Base-by-base conservation (phyloP, 2,329 filamentous ascomycete species). In the Neocatenulostroma microsporum region DNA sequence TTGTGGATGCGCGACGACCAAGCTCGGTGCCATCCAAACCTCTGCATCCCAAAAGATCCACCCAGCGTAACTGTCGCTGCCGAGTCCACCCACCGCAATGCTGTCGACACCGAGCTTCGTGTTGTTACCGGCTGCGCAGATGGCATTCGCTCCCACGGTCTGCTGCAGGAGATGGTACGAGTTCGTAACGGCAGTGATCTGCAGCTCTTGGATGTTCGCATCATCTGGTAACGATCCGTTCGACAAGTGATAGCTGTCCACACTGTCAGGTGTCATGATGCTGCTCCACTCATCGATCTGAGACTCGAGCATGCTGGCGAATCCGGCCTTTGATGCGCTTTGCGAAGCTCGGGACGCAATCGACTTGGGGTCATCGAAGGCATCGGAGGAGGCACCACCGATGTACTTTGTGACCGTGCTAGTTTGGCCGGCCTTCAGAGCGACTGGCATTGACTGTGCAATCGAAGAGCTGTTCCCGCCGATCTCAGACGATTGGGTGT, bases 321-420 rank as follows among this genome's bases (percentile, higher is more conserved):
- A 84, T 0, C 80, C 81, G 20, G 60, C 60, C 4, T 59, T 49
- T 37, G 67, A 62, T 25, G 67, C 79, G 2, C 60, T 56, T 5
- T 63, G 51, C 1, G 73, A 75, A 2, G 78, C 78, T 5, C 67
- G 54, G 39, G 66, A 65, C 2, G 82, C 82, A 1, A 68, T 64
- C 2, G 55, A 49, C 39, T 72, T 62, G 0, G 80, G 73, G 43
- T 80, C 61, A 0, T 61, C 42, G 50, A 84, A 85, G 0, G 78
- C 80, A 56, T 85, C 82, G 0, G 72, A 73, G 1, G 80, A 82
- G 3, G 82, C 80, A 32, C 69, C 72, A 19, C 82, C 82, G 12
- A 85, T 68, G 46, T 72, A 84, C 51, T 86, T 86, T 30, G 69
- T 73, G 30, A 84, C 58, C 1, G 66, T 72, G 3, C 73, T 65